Percentiles rank a stretch among this genome's conserved stretches.
These are phyloP conservation scores for Piloderma croceum DNA, from an alignment of 768 basidiomycete species.

Conservation along the genomic window DNA sequence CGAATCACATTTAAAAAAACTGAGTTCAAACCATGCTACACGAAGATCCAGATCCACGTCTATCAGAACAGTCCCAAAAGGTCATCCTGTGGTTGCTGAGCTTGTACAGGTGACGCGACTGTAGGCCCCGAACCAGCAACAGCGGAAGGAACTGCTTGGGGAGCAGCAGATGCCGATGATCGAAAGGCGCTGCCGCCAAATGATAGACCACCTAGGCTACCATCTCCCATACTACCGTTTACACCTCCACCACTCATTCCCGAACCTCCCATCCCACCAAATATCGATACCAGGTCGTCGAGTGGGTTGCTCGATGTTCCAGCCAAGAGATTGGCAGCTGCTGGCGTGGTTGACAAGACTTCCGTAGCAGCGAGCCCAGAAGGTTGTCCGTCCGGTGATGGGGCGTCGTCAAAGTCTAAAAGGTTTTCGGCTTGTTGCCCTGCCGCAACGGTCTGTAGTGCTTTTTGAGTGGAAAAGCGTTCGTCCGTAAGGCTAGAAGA, in stretches of 20 bases:
- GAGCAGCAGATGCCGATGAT: slow-evolving; percentile 14
- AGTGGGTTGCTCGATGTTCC: slow-evolving; percentile 85
- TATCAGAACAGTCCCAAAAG: slow-evolving; percentile 53
- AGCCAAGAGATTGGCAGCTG: slow-evolving; percentile 66
- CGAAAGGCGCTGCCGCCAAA: slow-evolving; percentile 22
- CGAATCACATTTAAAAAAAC: no score
- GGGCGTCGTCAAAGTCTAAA: slow-evolving; percentile 84
- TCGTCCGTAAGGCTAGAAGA: slow-evolving; percentile 55
- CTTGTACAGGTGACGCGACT: slow-evolving; percentile 15
- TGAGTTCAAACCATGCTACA: no score
- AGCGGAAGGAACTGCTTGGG: no score
- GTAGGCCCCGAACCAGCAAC: slow-evolving; percentile 9
- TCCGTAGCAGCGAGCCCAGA: slow-evolving; percentile 77
- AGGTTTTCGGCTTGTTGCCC: slow-evolving; percentile 94
- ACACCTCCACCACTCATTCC: slow-evolving; percentile 15
- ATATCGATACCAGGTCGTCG: slow-evolving; percentile 91
- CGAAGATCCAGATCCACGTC: no score
- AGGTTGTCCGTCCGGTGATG: slow-evolving; percentile 54
- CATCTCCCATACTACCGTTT: slow-evolving; percentile 12
- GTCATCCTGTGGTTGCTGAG: slow-evolving; percentile 42
- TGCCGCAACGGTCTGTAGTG: slow-evolving; percentile 84
- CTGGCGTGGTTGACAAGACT: slow-evolving; percentile 64
- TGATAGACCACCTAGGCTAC: slow-evolving; percentile 21
- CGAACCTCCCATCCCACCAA: slow-evolving; percentile 50
- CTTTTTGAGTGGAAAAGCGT: slow-evolving; percentile 68